Evolutionary conservation across 768 basidiomycete species (phyloP).

Genomic region (Tulasnella sp.): DNA sequence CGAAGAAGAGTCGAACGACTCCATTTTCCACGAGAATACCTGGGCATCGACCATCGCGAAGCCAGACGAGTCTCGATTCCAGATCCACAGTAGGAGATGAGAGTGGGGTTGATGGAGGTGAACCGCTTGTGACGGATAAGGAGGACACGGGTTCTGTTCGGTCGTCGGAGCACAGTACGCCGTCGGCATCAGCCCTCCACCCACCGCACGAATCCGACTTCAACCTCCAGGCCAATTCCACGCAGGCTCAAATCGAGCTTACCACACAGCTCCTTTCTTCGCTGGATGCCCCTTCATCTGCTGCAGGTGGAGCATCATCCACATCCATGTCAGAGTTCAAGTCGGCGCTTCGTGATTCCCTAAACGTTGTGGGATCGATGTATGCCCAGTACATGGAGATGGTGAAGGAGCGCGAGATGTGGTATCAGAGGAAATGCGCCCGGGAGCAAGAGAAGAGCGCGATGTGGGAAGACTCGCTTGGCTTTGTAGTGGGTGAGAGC

Average conservation of each 20-base stretch:
- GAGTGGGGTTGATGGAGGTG: constrained; percentile 4
- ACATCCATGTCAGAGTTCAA: constrained; percentile 27
- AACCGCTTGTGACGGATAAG: background rate
- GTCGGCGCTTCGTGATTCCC: constrained; percentile 48
- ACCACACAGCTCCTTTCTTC: constrained; percentile 51
- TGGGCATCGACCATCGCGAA: constrained; percentile 6
- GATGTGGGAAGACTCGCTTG: constrained; percentile 86
- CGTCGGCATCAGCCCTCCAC: background rate
- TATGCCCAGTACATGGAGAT: constrained; percentile 59
- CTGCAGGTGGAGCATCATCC: constrained; percentile 18
- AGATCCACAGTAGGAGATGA: constrained; percentile 10
- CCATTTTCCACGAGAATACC: background rate
- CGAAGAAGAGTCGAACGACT: background rate
- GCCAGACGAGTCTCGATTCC: constrained; percentile 5
- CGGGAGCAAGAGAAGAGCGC: constrained; percentile 50
- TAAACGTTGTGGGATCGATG: constrained; percentile 44
- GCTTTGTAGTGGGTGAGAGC: constrained; percentile 75
- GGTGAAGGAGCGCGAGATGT: constrained; percentile 67
- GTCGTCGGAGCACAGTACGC: constrained; percentile 4
- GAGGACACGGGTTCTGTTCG: constrained; percentile 3
- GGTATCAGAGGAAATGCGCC: constrained; percentile 55
- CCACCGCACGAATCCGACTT: constrained; percentile 52
- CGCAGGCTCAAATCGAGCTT: constrained; percentile 67
- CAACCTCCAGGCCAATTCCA: constrained; percentile 57
- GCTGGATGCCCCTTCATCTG: constrained; percentile 27